Evolutionary conservation across 306 rosid genomes (phyloP), one percentile per base, ranked within the genome.

Genomic region (Vicia faba): DNA sequence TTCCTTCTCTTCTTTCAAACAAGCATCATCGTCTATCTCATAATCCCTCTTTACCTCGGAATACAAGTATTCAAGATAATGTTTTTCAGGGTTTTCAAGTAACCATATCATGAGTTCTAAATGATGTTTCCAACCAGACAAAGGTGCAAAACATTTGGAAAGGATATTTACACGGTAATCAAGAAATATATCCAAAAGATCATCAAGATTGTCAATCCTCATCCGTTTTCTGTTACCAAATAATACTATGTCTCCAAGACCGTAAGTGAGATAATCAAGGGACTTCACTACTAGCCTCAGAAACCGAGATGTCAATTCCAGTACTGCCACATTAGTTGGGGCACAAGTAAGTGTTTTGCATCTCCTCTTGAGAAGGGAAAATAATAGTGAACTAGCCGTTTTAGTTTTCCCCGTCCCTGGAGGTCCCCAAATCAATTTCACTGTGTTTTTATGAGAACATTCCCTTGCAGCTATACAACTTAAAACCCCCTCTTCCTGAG

Each of bases 351-450:
- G 71, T n/a, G 81, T 70, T 74, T 71, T 77, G 60, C 81, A 74
- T 54, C 66, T 81, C 66, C 69, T 54, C 54, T 56, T 75, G 25
- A 72, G 53, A 14, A 84, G 79, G 19, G 68, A 40, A 69, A 68
- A 68, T 56, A 84, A 72, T 68, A 81, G 58, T 49, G 76, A 46
- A 46, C 75, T 66, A 33, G 76, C 73, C 11, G 75, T 81, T 66
- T 78, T 71, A 11, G 88, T 80, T 78, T 84, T 80, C 18, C 85
- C 80, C 5, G 84, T 77, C 59, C 80, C 87, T 4, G 84, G 85
- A 66, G 83, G 81, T 5, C 85, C 83, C 80, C 80, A 76, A 44
- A 82, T 66, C 31, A 78, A 60, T 65, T 83, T 71, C 40, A 79
- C 75, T 7, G 69, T 58, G 76, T 57, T 70, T 44, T 73, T 59